These are phyloP conservation scores for Diaporthe sp. DNA, from an alignment of 2,329 filamentous ascomycete species.

Conservation along the genomic window DNA sequence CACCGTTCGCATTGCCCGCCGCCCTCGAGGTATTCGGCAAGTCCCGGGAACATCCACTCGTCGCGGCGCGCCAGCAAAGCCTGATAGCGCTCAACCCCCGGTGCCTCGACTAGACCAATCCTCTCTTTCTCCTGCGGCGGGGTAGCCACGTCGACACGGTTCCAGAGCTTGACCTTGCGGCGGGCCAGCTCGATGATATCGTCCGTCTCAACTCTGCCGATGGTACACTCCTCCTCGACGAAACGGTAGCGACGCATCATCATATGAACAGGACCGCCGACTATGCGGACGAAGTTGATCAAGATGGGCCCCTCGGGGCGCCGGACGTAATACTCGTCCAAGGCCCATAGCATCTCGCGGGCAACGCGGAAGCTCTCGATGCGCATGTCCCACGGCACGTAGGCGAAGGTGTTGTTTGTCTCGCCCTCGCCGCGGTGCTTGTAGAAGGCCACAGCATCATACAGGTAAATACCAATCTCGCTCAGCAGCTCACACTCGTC, in stretches of 20 bases:
- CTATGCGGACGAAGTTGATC: conserved; percentile 48
- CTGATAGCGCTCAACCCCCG: conserved; percentile 34
- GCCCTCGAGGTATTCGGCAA: conserved; percentile 40
- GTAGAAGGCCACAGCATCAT: conserved; percentile 52
- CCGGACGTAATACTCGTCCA: conserved; percentile 47
- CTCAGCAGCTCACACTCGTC: conserved; percentile 44
- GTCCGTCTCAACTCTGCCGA: conserved; percentile 48
- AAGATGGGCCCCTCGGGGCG: conserved; percentile 29
- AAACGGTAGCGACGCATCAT: conserved; percentile 53
- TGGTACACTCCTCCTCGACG: conserved; percentile 50
- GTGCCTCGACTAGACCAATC: not conserved
- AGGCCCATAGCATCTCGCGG: conserved; percentile 52
- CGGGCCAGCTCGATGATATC: conserved; percentile 45
- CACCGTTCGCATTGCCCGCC: conserved; percentile 40
- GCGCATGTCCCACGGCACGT: conserved; percentile 46
- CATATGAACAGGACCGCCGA: conserved; percentile 52
- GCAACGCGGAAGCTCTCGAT: conserved; percentile 44
- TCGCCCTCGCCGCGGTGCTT: conserved; percentile 53
- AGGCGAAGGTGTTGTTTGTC: conserved; percentile 52
- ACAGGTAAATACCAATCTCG: conserved; percentile 49
- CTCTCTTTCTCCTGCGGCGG: not conserved
- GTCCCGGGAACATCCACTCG: conserved; percentile 42
- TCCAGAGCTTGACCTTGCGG: conserved; percentile 51
- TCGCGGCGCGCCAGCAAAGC: conserved; percentile 36
- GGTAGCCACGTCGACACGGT: conserved; percentile 42